Evolutionary conservation across 2,329 filamentous ascomycete species (phyloP).

Genomic region (Aspergillus intermedius): DNA sequence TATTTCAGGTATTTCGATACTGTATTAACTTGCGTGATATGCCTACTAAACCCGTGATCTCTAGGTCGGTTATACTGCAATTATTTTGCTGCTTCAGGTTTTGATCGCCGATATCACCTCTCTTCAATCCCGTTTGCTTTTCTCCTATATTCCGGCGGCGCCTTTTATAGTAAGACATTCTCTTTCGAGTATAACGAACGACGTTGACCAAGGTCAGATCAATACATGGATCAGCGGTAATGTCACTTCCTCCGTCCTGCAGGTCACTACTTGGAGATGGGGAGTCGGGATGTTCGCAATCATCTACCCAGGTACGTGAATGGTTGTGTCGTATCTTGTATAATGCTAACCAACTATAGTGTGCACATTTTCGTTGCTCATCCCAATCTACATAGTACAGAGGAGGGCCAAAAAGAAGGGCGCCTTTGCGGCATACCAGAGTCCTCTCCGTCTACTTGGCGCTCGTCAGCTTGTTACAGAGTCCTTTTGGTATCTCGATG

Average conservation of each 20-base stretch:
- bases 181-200: background rate
- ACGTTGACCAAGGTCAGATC: conserved; percentile 26
- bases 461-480: conserved; percentile 29
- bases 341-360: conserved; percentile 18
- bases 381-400: conserved; percentile 46
- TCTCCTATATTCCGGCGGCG: conserved; percentile 57
- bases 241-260: conserved; percentile 47
- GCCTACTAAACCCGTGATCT: conserved; percentile 11
- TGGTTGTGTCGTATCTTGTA: background rate
- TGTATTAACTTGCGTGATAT: no score
- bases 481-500: conserved; percentile 54
- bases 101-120: conserved; percentile 60
- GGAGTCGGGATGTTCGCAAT: conserved; percentile 60
- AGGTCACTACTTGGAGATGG: conserved; percentile 52
- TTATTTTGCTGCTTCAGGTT: conserved; percentile 58
- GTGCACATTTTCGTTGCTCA: conserved; percentile 50
- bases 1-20: conserved; percentile 44
- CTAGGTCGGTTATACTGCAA: conserved; percentile 55
- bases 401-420: conserved; percentile 50
- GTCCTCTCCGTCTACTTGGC: conserved; percentile 40
- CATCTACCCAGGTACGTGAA: conserved; percentile 45
- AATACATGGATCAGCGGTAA: conserved; percentile 61
- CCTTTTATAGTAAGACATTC: conserved; percentile 46
- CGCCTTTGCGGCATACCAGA: conserved; percentile 40
- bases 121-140: conserved; percentile 56